Percentiles rank a stretch among this genome's conserved stretches.
Evolutionary conservation across 805 yeast genomes (phyloP).

Genomic region (Zygosaccharomyces rouxii): DNA sequence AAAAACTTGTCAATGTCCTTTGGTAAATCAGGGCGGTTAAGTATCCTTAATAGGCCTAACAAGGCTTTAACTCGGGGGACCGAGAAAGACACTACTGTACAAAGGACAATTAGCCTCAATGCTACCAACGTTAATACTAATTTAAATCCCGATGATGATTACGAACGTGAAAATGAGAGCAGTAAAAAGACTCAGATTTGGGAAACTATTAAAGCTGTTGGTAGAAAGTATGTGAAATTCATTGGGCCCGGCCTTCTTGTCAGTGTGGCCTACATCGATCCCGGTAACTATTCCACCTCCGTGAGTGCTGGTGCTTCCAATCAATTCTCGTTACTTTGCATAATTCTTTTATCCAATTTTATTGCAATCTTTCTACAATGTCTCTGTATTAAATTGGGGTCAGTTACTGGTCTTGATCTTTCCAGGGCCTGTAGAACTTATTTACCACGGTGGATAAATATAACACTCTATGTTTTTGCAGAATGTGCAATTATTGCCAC

Average conservation of each 20-base stretch:
- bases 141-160: background rate
- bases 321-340: slow-evolving; percentile 66
- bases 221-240: slow-evolving; percentile 56
- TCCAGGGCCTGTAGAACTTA: slow-evolving; percentile 78
- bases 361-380: slow-evolving; percentile 82
- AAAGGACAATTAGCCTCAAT: background rate
- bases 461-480: slow-evolving; percentile 65
- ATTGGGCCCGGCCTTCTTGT: slow-evolving; percentile 88
- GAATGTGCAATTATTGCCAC: slow-evolving; percentile 89
- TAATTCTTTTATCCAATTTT: slow-evolving; percentile 69
- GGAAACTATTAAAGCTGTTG: slow-evolving; percentile 22
- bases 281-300: slow-evolving; percentile 89
- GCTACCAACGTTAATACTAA: background rate
- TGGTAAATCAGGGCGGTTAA: background rate
- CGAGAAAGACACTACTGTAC: background rate
- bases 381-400: slow-evolving; percentile 78
- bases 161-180: background rate
- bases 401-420: slow-evolving; percentile 83
- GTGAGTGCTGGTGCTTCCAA: slow-evolving; percentile 84
- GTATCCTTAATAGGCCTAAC: background rate
- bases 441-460: slow-evolving; percentile 63
- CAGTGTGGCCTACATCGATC: slow-evolving; percentile 88
- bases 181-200: background rate
- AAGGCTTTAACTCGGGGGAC: background rate
- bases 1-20: background rate